These are phyloP conservation scores for Closterium sp. DNA, from an alignment of 139 green algal species.

Conservation along the genomic window DNA sequence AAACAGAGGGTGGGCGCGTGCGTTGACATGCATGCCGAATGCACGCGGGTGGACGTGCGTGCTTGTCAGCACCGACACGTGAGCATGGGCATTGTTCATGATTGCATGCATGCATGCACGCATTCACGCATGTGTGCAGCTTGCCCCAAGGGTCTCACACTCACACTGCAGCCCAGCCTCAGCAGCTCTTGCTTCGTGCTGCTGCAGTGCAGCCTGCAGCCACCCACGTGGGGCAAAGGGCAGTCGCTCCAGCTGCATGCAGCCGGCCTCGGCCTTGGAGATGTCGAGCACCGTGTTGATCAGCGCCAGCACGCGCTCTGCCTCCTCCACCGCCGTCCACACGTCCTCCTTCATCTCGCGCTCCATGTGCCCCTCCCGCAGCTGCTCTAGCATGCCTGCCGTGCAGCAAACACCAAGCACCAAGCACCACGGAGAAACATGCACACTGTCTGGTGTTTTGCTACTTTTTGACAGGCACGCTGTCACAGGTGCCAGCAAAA, in stretches of 20 bases:
- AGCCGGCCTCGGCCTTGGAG: neutral
- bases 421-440: neutral
- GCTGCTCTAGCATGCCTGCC: neutral
- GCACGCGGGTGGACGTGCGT: neutral
- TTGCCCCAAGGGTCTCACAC: too few species aligned
- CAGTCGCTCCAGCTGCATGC: neutral
- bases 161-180: neutral
- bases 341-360: neutral
- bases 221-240: neutral
- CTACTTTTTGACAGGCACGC: too few species aligned
- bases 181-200: neutral
- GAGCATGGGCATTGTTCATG: too few species aligned
- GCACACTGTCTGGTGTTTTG: too few species aligned
- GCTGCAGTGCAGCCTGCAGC: neutral
- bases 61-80: too few species aligned
- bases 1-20: neutral
- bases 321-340: neutral
- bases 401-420: neutral
- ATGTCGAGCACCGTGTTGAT: neutral
- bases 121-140: neutral
- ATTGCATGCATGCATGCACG: neutral
- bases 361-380: neutral
- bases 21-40: neutral
- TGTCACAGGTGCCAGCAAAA: too few species aligned
- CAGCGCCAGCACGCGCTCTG: neutral